These are phyloP conservation scores for Candida oleophila DNA, from an alignment of 805 yeast genomes.

Conservation along the genomic window DNA sequence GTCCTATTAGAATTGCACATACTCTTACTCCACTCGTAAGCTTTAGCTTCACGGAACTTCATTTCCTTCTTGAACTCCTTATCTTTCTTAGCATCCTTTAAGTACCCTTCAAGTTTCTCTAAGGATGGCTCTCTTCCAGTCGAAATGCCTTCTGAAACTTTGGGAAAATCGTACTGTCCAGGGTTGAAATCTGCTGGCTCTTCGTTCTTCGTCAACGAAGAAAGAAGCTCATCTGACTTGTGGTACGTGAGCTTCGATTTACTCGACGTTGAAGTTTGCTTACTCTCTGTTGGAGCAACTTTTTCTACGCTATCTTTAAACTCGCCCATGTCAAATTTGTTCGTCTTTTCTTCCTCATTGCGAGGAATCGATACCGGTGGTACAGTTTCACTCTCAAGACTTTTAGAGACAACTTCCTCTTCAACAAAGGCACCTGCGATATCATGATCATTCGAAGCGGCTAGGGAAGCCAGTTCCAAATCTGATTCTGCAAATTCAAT, in stretches of 20 bases:
- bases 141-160: background rate
- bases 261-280: too few species aligned
- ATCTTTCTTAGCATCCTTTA: conserved; percentile 42
- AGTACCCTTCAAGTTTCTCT: conserved; percentile 35
- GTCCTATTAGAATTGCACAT: conserved; percentile 36
- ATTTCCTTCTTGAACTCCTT: conserved; percentile 41
- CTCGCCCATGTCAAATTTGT: conserved; percentile 20
- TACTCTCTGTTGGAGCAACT: background rate
- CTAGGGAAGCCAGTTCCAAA: background rate
- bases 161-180: conserved; percentile 3
- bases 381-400: background rate
- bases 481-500: background rate
- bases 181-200: background rate
- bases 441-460: background rate
- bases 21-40: conserved; percentile 51
- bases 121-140: conserved; percentile 9
- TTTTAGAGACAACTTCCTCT: background rate
- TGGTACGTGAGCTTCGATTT: background rate
- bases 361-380: too few species aligned
- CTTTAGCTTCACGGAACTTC: conserved; percentile 46
- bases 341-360: conserved; percentile 9
- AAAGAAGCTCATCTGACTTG: conserved; percentile 5
- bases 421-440: background rate
- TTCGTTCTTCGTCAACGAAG: conserved; percentile 13
- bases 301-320: background rate